These are phyloP conservation scores for Mercurialis annua DNA, from an alignment of 345 rosid genomes.

Conservation along the genomic window DNA sequence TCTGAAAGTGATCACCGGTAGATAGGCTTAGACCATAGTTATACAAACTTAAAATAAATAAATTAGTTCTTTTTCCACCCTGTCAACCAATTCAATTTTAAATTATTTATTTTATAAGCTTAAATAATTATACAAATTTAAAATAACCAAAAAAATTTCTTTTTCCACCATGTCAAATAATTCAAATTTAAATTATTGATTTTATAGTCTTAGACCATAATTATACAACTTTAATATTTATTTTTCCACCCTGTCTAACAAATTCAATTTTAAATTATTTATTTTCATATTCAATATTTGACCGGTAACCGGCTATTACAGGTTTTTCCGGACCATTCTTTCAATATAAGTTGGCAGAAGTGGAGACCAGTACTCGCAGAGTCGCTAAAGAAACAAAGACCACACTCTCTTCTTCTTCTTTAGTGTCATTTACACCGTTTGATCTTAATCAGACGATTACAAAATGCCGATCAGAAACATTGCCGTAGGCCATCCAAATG, in stretches of 20 bases:
- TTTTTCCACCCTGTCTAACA: constrained; percentile 18
- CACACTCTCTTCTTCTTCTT: no score
- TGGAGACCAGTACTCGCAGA: constrained; percentile 19
- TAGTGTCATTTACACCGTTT: constrained; percentile 13
- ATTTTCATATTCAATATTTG: not conserved
- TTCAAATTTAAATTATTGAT: constrained; percentile 21
- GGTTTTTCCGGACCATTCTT: constrained; percentile 15
- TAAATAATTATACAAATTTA: not conserved
- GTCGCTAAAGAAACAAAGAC: no score
- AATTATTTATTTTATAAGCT: constrained; percentile 11
- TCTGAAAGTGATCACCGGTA: not conserved
- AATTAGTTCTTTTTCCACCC: not conserved
- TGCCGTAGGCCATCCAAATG: constrained; percentile 66
- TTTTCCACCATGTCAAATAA: constrained; percentile 21
- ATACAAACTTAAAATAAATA: not conserved
- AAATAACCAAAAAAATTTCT: not conserved
- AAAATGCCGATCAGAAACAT: constrained; percentile 85
- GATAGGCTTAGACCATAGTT: not conserved
- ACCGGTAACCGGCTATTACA: constrained; percentile 38
- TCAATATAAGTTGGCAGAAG: constrained; percentile 35
- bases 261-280: constrained; percentile 24
- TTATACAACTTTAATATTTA: not conserved
- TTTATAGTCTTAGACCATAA: not conserved
- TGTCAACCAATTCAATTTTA: constrained; percentile 25
- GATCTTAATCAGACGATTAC: constrained; percentile 18